Evolutionary conservation across 1,284 basidiomycete species (phyloP).

Genomic region (Pyrrhoderma lamaoense): DNA sequence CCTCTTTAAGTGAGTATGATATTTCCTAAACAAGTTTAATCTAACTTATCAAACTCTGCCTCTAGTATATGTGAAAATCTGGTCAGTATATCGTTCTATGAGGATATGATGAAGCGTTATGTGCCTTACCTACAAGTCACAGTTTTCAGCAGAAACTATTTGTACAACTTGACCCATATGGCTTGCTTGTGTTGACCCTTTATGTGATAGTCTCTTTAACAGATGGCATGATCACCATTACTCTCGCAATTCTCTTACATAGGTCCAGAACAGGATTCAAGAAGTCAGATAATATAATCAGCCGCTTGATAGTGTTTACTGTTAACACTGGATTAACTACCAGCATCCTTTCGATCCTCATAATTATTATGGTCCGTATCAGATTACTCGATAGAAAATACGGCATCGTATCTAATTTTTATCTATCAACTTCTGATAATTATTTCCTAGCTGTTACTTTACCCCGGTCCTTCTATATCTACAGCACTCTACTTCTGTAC

Average conservation of each 20-base stretch:
- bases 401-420: too few relatives aligned
- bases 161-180: neutral
- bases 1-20: too few relatives aligned
- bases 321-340: conserved; percentile 41
- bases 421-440: too few relatives aligned
- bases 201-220: conserved; percentile 18
- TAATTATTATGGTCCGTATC: too few relatives aligned
- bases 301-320: conserved; percentile 35
- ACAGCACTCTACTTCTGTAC: too few relatives aligned
- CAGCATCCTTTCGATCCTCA: too few relatives aligned
- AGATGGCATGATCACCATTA: conserved; percentile 34
- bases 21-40: conserved; percentile 3
- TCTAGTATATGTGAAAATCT: neutral
- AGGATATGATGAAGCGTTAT: neutral
- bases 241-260: conserved; percentile 32
- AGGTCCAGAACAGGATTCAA: conserved; percentile 24
- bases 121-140: neutral
- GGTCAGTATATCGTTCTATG: neutral
- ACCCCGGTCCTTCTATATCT: too few relatives aligned
- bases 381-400: too few relatives aligned
- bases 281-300: conserved; percentile 29
- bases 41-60: neutral
- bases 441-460: too few relatives aligned
- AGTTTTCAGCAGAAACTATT: neutral
- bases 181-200: conserved; percentile 16